Base-by-base conservation (phyloP, 1,139 yeast genomes). In the Kodamaea derodonti region DNA sequence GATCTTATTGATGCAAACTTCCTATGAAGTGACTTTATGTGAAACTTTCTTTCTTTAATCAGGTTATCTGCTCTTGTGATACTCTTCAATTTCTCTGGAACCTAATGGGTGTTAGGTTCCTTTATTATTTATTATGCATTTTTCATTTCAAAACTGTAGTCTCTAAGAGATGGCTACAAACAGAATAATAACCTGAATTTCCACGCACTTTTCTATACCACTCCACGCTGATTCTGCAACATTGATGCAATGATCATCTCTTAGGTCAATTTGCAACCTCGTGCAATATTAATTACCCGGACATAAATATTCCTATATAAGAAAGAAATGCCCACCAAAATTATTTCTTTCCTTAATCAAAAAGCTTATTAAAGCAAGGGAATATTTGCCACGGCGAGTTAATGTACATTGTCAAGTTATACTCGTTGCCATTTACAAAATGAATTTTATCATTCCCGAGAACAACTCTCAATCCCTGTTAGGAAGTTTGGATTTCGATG, bases 311-410 rank as follows among this genome's bases (percentile, higher is more conserved):
- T 13, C 13, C 20, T 36, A 36, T 36, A 33, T 27, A 36, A 36
- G 25, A 7, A 10, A 7, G 13, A 3, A 13, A 22, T 28, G 26
- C 29, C 40, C 30, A n/a, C 18, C n/a, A 11, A 11, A 25, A 3
- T 27, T 27, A 27, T 41, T 47, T 51, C 44, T 46, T 64, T 66
- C 69, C 51, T 51, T 56, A 75, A 75, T 74, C 80, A 75, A 76
- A 76, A 76, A 72, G 77, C 62, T 54, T 56, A 57, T 48, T 49
- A 54, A 56, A 58, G 54, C 49, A 57, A 65, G 80, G 80, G 77
- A 74, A 72, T 64, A 70, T 72, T 74, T 76, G 82, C 82, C 82
- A 76, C 82, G 82, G 65, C 80, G 80, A 64, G 73, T 62, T 72
- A 69, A 75, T 70, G 78, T 60, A 69, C 45, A 70, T 65, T 63